Base-by-base conservation (phyloP, 2,329 filamentous ascomycete species). In the Alternaria alternata region DNA sequence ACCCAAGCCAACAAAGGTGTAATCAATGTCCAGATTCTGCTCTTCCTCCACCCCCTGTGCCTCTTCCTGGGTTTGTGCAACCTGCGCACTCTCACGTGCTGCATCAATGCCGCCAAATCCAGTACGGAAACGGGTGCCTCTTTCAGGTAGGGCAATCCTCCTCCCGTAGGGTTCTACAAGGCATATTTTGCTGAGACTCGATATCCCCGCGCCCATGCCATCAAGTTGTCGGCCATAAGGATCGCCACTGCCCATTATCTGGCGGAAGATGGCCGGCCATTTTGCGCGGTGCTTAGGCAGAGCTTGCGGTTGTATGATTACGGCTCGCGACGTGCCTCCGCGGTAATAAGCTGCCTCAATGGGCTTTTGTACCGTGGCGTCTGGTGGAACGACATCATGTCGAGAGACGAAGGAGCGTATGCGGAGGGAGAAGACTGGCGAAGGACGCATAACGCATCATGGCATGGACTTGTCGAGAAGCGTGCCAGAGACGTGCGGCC, bases 1-100 rank as follows among this genome's bases (percentile, higher is more conserved):
- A 3, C 89, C 89, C 7, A 92, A 80, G 39, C 89, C 87, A 1
- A 89, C 86, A 72, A 93, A 93, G 0, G 89, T 93, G 70, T 89
- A 92, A 60, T 91, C 87, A 12, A 92, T 81, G 64, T 91, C 86
- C 12, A 66, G 28, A 22, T 60, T 54, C 43, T 61, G 41, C 16
- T 60, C 53, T 2, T 62, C 59, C 11, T 26, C 42, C 18, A 14
- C 30, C 34, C 22, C 11, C 12, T 20, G 8, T 22, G 51, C 52
- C 41, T 53, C 53, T 49, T 61, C 49, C 46, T 47, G 53, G 18
- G 34, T 51, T 16, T 59, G 51, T 34, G 20, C n/a, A 11, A 55
- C 53, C n/a, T 57, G 54, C 2, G 52, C 56, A 8, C 43, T 56
- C 16, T 55, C 54, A 32, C 59, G 57, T 12, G 53, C 62, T 12